Evolutionary conservation across 1,139 yeast species (phyloP), one percentile per base, ranked within the genome.

Genomic region (Yamadazyma trypodendri): DNA sequence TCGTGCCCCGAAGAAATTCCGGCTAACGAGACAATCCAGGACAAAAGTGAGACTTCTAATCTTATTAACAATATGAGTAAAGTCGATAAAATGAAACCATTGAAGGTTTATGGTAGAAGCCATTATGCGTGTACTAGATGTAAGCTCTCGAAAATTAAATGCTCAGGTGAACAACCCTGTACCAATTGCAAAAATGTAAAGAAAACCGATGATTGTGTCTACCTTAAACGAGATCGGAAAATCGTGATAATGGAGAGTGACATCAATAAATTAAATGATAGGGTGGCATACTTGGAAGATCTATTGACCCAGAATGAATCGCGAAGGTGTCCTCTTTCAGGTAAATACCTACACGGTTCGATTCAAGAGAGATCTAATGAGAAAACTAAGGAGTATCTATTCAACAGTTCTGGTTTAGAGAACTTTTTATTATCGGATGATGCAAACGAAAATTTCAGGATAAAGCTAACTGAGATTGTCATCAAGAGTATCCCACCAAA

Each of bases 161-260:
- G 65, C 38, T 72, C 77, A 15, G 81, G 81, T 5, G 72, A 65
- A 33, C 56, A 58, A 31, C 73, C 73, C 6, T 68, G 74, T 41
- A 51, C 68, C 21, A 68, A 65, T 42, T 68, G 74, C 51, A 62
- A 59, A 33, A 52, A 55, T 38, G 56, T 58, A 31, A 57, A 57
- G 28, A 64, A 63, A 39, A 61, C 56, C 9, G 58, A 54, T 31
- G 63, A 52, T 7, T 77, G 82, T 45, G 54, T 58, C 3, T 77
- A 77, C 45, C 79, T 79, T 1, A 58, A 61, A 25, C 64, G 72
- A 34, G 79, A 75, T 50, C 56, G 81, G 23, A 72, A 75, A 49
- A 70, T 76, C 25, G 72, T 75, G 33, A 64, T 76, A 22, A 63
- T 72, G 66, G 80, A 75, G 54, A 67, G 75, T 39, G 80, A 75